Conservation (phyloP, 805 yeast species). For the Zygotorulaspora danielsina region DNA sequence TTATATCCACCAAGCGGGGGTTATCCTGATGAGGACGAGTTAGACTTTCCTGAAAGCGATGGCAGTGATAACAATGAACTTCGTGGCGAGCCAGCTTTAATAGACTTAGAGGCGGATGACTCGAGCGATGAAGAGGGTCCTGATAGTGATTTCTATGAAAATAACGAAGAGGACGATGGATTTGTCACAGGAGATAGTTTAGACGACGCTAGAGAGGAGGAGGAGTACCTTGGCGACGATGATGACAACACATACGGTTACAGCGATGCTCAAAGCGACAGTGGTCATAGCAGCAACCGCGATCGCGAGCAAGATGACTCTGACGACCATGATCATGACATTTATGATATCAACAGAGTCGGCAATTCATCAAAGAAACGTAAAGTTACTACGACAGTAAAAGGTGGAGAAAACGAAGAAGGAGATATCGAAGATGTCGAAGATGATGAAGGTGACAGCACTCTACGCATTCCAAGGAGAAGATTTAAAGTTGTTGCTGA, state of each 20-base stretch:
- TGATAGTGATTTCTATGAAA: conserved; percentile 32
- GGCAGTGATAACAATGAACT: conserved; percentile 9
- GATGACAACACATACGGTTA: neutral
- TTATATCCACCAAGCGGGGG: neutral
- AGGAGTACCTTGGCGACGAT: conserved; percentile 4
- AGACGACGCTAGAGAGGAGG: conserved; percentile 18
- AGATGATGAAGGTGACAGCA: conserved; percentile 5
- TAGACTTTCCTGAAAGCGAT: conserved; percentile 16
- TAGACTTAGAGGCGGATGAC: conserved; percentile 13
- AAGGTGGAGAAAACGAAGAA: neutral
- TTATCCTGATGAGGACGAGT: conserved; percentile 1
- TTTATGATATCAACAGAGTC: conserved; percentile 16
- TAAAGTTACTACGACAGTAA: neutral
- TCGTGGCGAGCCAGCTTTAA: neutral
- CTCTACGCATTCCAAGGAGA: conserved; percentile 14
- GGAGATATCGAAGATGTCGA: conserved; percentile 7
- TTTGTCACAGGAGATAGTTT: conserved; percentile 34
- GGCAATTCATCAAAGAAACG: neutral
- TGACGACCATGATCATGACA: conserved; percentile 29
- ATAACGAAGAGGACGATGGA: conserved; percentile 27
- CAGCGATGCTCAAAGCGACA: conserved; percentile 5
- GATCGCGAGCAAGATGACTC: neutral
- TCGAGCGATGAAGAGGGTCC: conserved; percentile 10
- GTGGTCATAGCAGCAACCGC: conserved; percentile 1
- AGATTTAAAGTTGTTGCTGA: conserved; percentile 24